Base-by-base conservation (phyloP, 805 yeast genomes). In the Metschnikowia cubensis region DNA sequence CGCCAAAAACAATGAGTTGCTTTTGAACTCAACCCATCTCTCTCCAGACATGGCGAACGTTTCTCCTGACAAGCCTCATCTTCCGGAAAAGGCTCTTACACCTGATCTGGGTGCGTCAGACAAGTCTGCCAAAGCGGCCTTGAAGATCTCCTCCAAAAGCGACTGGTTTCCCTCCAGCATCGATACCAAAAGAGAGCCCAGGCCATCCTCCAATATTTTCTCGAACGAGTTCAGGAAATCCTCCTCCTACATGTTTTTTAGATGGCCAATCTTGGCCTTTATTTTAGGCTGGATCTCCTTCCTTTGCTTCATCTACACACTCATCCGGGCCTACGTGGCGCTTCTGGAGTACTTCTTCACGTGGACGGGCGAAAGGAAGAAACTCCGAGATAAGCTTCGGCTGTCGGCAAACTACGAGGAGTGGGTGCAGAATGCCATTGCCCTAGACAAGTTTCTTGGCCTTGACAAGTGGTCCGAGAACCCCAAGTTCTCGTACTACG, bases 401-500 rank as follows among this genome's bases (percentile, higher is more conserved):
- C 53, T 60, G 0, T 76, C 88, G 0, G 60, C 59, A 17, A 74
- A 68, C 25, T 87, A 85, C 59, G 63, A 69, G 4, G 89, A 87
- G 53, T 87, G 91, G 87, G 67, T 77, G 4, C 61, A 63, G 14
- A 78, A 79, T 57, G 92, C 94, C 1, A 59, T 72, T 35, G 68
- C 66, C 7, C 63, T 87, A 42, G 94, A 87, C 60, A 65, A 73
- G 33, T 76, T 69, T 58, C 68, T 86, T 32, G 80, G 83, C 5
- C 66, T 83, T n/a, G 81, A 80, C 53, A 70, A 74, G 42, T 87
- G 95, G 95, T 76, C 80, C 42, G 59, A 66, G 7, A 81, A 81
- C 52, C 83, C 84, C 20, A 69, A 72, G 49, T 84, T 84, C 55
- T 80, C 81, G 21, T 84, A 82, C 61, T 87, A 87, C 62, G 92